Conservation (phyloP, 768 basidiomycete species). For the Suillus variegatus region DNA sequence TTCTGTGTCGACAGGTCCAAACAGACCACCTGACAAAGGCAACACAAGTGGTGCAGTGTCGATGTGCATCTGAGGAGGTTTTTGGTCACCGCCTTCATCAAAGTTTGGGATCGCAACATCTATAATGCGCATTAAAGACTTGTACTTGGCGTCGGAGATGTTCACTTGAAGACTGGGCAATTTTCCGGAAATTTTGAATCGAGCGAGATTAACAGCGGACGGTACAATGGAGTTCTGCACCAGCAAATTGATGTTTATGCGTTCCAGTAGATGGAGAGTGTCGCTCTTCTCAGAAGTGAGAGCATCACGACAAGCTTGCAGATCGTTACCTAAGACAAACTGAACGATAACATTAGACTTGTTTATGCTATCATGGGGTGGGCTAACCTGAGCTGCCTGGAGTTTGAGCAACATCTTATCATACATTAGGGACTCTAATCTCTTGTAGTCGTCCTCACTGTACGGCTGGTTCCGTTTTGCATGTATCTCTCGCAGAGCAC, state of each 20-base stretch:
- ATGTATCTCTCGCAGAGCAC: slow-evolving; percentile 72
- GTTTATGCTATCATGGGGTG: background rate
- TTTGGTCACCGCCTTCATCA: slow-evolving; percentile 42
- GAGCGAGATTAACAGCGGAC: slow-evolving; percentile 74
- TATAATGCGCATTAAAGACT: slow-evolving; percentile 87
- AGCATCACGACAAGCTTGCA: slow-evolving; percentile 81
- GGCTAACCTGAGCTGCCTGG: slow-evolving; percentile 82
- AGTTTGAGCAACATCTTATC: slow-evolving; percentile 84
- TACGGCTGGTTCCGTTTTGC: slow-evolving; percentile 85
- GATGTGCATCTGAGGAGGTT: slow-evolving; percentile 20
- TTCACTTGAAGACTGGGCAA: slow-evolving; percentile 89
- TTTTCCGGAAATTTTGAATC: slow-evolving; percentile 89
- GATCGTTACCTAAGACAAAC: slow-evolving; percentile 87
- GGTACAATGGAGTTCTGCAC: slow-evolving; percentile 94
- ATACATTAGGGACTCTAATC: slow-evolving; percentile 92
- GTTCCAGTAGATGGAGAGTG: slow-evolving; percentile 85
- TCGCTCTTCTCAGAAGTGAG: slow-evolving; percentile 57
- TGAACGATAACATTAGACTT: slow-evolving; percentile 33
- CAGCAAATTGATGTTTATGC: slow-evolving; percentile 85
- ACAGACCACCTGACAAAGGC: slow-evolving; percentile 56
- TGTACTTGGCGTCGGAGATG: slow-evolving; percentile 87
- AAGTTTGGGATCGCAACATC: slow-evolving; percentile 90
- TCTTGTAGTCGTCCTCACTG: slow-evolving; percentile 81
- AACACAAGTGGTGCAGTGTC: slow-evolving; percentile 39
- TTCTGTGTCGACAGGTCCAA: slow-evolving; percentile 55